Evolutionary conservation across 805 yeast species (phyloP).

Genomic region (Yarrowia sp.): DNA sequence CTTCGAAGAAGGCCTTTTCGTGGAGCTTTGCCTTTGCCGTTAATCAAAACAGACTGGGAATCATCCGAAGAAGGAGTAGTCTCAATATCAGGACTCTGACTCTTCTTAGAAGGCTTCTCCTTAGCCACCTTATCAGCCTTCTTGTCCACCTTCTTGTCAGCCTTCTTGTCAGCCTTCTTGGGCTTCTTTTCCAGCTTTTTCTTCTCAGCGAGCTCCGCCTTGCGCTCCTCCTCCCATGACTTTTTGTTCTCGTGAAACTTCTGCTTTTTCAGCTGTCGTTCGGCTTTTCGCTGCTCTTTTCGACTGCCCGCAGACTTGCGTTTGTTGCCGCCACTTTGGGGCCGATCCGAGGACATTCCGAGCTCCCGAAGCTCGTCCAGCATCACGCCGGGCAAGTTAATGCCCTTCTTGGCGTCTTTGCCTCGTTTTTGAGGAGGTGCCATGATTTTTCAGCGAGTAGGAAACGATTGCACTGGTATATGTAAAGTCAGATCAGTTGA

Average conservation of each 20-base stretch:
- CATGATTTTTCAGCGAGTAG: neutral
- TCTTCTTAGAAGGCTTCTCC: too few relatives aligned
- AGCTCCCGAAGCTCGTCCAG: conserved; percentile 35
- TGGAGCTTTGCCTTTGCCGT: neutral
- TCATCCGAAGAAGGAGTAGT: too few relatives aligned
- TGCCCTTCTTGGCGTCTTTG: conserved; percentile 38
- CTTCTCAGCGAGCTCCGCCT: neutral
- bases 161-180: neutral
- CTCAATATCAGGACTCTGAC: too few relatives aligned
- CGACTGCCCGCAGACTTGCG: conserved; percentile 72
- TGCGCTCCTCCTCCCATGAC: conserved; percentile 11
- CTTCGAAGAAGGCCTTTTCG: neutral
- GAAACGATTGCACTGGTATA: too few relatives aligned
- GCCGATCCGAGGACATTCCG: conserved; percentile 20
- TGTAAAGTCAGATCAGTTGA: too few relatives aligned
- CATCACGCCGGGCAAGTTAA: conserved; percentile 34
- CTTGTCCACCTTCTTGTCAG: neutral
- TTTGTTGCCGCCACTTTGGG: conserved; percentile 72
- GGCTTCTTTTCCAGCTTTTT: conserved; percentile 4
- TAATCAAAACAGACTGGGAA: neutral
- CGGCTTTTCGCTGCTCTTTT: conserved; percentile 26
- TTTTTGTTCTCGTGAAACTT: neutral
- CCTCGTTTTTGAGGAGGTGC: conserved; percentile 9
- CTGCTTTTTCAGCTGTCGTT: conserved; percentile 30
- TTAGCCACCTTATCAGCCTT: neutral